phyloP scores from a whole-genome alignment of 2,329 filamentous ascomycete species.

The Calonectria pseudoreteaudii region DNA sequence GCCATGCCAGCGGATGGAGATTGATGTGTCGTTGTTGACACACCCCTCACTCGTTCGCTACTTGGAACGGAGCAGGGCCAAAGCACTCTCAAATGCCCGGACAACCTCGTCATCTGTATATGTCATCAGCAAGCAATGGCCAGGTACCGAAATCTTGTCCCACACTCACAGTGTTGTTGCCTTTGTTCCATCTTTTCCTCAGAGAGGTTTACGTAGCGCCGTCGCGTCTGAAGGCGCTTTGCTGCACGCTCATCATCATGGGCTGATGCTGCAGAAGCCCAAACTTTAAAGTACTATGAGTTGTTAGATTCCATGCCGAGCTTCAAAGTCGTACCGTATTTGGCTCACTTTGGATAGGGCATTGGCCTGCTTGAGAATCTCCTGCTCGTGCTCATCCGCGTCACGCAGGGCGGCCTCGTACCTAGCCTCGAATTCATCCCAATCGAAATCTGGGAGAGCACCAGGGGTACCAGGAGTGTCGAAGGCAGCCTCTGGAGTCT shows the following conservation, averaged over 20 bases:
- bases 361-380: constrained; percentile 75
- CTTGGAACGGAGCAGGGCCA: constrained; percentile 62
- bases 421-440: constrained; percentile 78
- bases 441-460: constrained; percentile 73
- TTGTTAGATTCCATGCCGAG: constrained; percentile 52
- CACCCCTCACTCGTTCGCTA: constrained; percentile 31
- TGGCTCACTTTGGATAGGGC: constrained; percentile 70
- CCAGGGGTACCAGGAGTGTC: constrained; percentile 63
- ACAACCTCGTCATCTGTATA: constrained; percentile 64
- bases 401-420: constrained; percentile 76
- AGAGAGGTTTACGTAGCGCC: constrained; percentile 78
- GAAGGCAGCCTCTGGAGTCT: constrained; percentile 54
- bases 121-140: constrained; percentile 28
- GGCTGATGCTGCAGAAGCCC: constrained; percentile 78
- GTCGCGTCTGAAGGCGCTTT: constrained; percentile 85
- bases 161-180: constrained; percentile 80
- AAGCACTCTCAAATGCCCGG: constrained; percentile 71
- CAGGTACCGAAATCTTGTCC: background rate
- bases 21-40: background rate
- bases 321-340: constrained; percentile 61
- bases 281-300: constrained; percentile 79
- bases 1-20: background rate
- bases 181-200: constrained; percentile 79
- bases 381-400: constrained; percentile 72
- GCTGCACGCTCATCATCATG: constrained; percentile 82